Evolutionary conservation across 805 yeast species (phyloP), one percentile per base, ranked within the genome.

Genomic region (Cyberlindnera mississippiensis): DNA sequence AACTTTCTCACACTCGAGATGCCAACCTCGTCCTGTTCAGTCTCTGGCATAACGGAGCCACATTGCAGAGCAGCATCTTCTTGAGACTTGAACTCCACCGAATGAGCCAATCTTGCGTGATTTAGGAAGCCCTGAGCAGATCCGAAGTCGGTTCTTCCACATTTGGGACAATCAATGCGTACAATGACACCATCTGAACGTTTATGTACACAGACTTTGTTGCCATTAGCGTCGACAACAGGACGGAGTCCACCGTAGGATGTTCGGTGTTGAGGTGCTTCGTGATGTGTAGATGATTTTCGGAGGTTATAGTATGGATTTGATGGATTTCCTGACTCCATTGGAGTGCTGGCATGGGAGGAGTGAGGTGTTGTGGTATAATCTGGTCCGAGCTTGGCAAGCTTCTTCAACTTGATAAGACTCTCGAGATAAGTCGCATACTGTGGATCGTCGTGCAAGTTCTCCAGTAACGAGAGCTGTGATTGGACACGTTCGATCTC

Each of bases 91-190:
- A 75, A 84, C 43, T 80, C 86, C 41, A 73, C 76, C n/a, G 76
- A 66, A 58, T 85, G 95, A 8, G 89, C 84, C 19, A 82, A 72
- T 44, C 93, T 68, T 40, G 83, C 76, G 59, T 85, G 95, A 58
- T 84, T 85, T 28, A 84, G 70, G 51, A 85, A 83, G 13, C 93
- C 93, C 56, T 85, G 93, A 0, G 89, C 86, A 12, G 85, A 76
- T 8, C 86, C 80, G 55, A 85, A 85, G 47, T 83, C 85, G 32
- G 78, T 71, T 39, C 90, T 61, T 10, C 68, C 72, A 61, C 95
- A 85, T 38, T 71, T 74, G 2, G 80, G 76, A 58, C 95, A 85
- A 8, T 78, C 78, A 28, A 85, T 68, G 37, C 79, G 69, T 2
- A 85, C 88, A 16, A 82, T 62, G 1, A 82, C 69, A 2, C 90